Base-by-base conservation (phyloP, 495 filamentous ascomycete species). In the Cetradonia linearis region DNA sequence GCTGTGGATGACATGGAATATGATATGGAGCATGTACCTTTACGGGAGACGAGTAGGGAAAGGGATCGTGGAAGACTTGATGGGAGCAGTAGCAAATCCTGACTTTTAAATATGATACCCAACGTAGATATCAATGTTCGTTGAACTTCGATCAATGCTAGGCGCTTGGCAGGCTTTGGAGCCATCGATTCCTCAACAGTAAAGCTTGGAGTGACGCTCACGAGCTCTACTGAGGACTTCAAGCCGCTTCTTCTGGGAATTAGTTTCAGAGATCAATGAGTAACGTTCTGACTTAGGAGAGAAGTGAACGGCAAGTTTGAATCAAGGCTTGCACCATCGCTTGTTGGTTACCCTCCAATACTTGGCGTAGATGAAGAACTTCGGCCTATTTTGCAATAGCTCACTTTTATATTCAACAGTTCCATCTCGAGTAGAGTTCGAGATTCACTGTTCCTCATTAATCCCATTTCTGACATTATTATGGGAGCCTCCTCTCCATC, bases 11-110 rank as follows among this genome's bases (percentile, higher is more conserved):
- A 64, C 23, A 38, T 61, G 47, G 64, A 66, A 3, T 56, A 62
- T 49, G 66, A 67, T n/a, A 27, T 47, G 20, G 67, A 69, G 47
- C 37, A 62, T 47, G 49, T 69, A 28, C 67, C 65, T 31, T 57
- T 69, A 18, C 58, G 65, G 36, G 58, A 65, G 2, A 47, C 65
- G 18, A 59, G 59, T 49, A 57, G 64, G 50, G 65, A 64, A 28
- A 25, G 63, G 56, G 65, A 64, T 31, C n/a, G 49, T 48, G 58
- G 33, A 10, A 65, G 59, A 10, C 42, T 36, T 31, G 37, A 13
- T 20, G 50, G 50, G 5, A 47, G 38, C 36, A 37, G 37, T 2
- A 61, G 50, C 27, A 49, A 61, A 28, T 38, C 49, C 20, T 61
- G 44, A 47, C 33, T 48, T 44, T 10, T 46, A 13, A 23, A 2